phyloP scores from a whole-genome alignment of 2,329 filamentous ascomycete genomes.

The Fusarium newnesense region DNA sequence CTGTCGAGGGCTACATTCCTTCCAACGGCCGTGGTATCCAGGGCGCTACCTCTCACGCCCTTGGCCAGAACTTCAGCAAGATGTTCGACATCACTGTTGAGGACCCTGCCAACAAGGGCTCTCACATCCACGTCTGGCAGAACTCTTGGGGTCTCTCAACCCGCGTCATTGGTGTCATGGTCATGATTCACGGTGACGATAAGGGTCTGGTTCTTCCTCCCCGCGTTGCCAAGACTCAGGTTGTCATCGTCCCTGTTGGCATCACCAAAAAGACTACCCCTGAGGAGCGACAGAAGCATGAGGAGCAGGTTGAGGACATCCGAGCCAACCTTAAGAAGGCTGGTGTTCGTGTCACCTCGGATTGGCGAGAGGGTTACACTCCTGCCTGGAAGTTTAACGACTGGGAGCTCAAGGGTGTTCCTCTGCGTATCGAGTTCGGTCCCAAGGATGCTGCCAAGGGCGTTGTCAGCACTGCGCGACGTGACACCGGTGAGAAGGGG shows the following conservation, averaged over 20 bases:
- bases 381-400: slow-evolving; percentile 99
- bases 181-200: slow-evolving; percentile 97
- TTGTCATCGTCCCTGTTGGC: slow-evolving; percentile 89
- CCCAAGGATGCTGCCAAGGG: slow-evolving; percentile 91
- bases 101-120: slow-evolving; percentile 83
- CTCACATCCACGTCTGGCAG: slow-evolving; percentile 91
- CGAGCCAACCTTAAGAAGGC: slow-evolving; percentile 74
- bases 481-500: slow-evolving; percentile 87
- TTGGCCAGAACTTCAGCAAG: slow-evolving; percentile 98
- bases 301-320: slow-evolving; percentile 79
- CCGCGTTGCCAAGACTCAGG: slow-evolving; percentile 86
- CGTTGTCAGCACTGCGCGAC: slow-evolving; percentile 85
- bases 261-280: slow-evolving; percentile 87
- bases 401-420: slow-evolving; percentile 96
- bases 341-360: slow-evolving; percentile 81
- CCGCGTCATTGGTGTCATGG: slow-evolving; percentile 97
- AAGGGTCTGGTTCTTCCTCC: slow-evolving; percentile 95
- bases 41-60: slow-evolving; percentile 91
- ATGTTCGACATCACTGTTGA: slow-evolving; percentile 99
- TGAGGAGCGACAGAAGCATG: slow-evolving; percentile 81
- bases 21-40: slow-evolving; percentile 96
- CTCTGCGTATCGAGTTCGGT: slow-evolving; percentile 93
- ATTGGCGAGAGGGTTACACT: slow-evolving; percentile 90
- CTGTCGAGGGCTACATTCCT: slow-evolving; percentile 96
- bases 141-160: slow-evolving; percentile 99